A percentile compares a stretch with the other conserved stretches of the same genome.
Conservation (phyloP, 1,139 yeast genomes). For the Nematodospora anomalae region DNA sequence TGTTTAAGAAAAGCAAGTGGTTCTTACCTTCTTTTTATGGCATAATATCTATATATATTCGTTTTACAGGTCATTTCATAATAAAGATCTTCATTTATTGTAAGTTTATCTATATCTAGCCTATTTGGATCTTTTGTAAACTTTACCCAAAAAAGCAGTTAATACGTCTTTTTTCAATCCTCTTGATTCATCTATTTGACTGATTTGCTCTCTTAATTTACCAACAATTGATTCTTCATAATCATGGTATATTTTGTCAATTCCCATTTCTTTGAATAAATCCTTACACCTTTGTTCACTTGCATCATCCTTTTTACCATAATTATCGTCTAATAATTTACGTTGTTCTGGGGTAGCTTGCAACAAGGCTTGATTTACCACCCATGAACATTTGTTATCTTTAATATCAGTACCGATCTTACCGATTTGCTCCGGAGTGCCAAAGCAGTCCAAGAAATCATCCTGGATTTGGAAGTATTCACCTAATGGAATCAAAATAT, state of each 20-base stretch:
- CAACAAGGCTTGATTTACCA: constrained; percentile 87
- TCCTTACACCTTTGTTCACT: constrained; percentile 73
- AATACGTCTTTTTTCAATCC: constrained; percentile 89
- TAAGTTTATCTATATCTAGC: neutral
- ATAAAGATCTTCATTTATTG: neutral
- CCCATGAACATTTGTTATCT: constrained; percentile 99
- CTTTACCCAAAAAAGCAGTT: constrained; percentile 80
- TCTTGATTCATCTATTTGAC: constrained; percentile 76
- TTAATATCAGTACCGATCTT: constrained; percentile 98
- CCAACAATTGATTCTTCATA: constrained; percentile 81
- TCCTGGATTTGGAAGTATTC: constrained; percentile 99
- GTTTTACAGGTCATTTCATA: neutral
- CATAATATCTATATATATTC: constrained; percentile 2
- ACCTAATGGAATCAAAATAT: constrained; percentile 89
- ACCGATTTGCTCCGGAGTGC: constrained; percentile 96
- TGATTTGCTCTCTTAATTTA: constrained; percentile 64
- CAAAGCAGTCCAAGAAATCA: constrained; percentile 95
- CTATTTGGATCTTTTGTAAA: constrained; percentile 90
- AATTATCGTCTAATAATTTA: constrained; percentile 75
- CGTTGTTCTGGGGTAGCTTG: constrained; percentile 82
- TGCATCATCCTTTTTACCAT: constrained; percentile 77
- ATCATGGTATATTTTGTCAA: constrained; percentile 67
- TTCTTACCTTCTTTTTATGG: neutral
- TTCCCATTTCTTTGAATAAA: constrained; percentile 70
- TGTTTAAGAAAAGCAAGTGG: constrained; percentile 38